A percentile compares a stretch with the other conserved stretches of the same genome.
Evolutionary conservation across 169 alveolate species (phyloP).

Genomic region (Blepharisma undulans): DNA sequence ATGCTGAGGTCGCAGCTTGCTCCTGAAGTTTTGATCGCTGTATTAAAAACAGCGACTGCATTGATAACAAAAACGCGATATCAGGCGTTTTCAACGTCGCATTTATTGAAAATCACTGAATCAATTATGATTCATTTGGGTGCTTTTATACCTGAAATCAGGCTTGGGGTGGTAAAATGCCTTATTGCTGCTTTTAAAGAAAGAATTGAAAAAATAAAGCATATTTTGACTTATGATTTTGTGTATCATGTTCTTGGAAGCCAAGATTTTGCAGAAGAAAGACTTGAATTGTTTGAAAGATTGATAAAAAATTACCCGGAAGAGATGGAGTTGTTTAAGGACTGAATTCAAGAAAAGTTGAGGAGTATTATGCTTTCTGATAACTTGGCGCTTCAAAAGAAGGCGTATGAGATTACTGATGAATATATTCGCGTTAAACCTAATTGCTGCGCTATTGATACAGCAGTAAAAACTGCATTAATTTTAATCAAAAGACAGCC

Average conservation of each 20-base stretch:
- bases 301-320: not conserved
- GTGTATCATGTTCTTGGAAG: not conserved
- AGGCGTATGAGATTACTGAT: not conserved
- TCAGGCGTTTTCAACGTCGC: not conserved
- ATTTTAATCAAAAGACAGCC: not conserved
- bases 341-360: not conserved
- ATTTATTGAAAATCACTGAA: not conserved
- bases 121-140: not conserved
- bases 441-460: not conserved
- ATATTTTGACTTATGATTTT: not conserved
- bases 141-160: not conserved
- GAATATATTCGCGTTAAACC: not conserved
- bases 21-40: not conserved
- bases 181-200: not conserved
- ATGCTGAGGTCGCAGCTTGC: not conserved
- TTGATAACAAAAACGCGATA: not conserved
- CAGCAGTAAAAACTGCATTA: not conserved
- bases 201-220: not conserved
- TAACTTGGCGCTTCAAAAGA: not conserved
- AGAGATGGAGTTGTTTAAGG: not conserved
- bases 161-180: not conserved
- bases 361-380: not conserved
- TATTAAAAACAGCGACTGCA: not conserved
- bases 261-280: not conserved
- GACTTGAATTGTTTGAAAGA: not conserved